Evolutionary conservation across 2,329 filamentous ascomycete species (phyloP), one percentile per base, ranked within the genome.

Genomic region (Ascochyta pisi): DNA sequence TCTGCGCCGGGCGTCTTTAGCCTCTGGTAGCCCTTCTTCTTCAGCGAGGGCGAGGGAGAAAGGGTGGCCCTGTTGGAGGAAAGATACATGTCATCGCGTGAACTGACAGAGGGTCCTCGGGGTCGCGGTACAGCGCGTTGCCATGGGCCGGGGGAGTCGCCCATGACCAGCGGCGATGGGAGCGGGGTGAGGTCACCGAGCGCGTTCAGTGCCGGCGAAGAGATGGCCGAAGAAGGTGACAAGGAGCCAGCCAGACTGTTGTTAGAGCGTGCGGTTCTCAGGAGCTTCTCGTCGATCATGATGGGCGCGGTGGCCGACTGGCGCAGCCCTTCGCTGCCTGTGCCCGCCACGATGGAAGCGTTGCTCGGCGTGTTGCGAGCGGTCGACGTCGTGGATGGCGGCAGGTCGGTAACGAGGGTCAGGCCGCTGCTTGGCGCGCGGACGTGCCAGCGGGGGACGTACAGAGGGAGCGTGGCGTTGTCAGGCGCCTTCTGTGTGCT

Each of bases 121-220:
- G 75, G 76, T 19, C 73, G 70, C 23, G 74, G 63, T 38, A 65
- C 67, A 39, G 71, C 70, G 35, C 73, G 68, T 51, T 69, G 72
- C 79, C 79, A 81, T 60, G 76, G 73, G 15, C 71, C 72, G 5
- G 78, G 75, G 31, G 77, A 77, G 54, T 77, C 77, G 58, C 67
- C 68, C 57, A 78, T 74, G 8, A 74, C 66, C 63, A 82, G 68
- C 26, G 81, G 81, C 12, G 80, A 82, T 6, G 81, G 81, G n/a
- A 83, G 72, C 34, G 81, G 81, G n/a, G 80, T 83, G 48, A 83
- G 74, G 63, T 83, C 80, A 40, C 76, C 65, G 68, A 83, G 76
- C 12, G 80, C 78, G 54, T 77, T 76, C 22, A 83, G 73, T 24
- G 77, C 78, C 23, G 81, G 81, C 53, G 80, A 82, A 24, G 79